Percentiles rank a stretch among this genome's conserved stretches.
phyloP scores from a whole-genome alignment of 2,329 filamentous ascomycete genomes.

The Aureobasidium sp. region DNA sequence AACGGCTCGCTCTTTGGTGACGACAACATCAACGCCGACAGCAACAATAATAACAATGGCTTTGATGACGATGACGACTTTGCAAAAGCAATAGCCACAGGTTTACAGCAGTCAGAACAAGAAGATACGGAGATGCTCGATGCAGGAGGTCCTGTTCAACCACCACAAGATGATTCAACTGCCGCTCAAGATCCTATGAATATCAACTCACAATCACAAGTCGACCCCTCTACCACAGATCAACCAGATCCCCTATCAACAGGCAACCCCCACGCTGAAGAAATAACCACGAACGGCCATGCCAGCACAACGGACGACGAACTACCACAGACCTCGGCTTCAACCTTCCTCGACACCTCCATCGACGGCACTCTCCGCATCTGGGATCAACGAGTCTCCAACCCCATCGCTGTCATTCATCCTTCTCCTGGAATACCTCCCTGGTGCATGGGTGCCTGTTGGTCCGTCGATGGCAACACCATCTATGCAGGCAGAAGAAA shows the following conservation, averaged over 20 bases:
- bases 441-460: slow-evolving; percentile 97
- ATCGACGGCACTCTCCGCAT: slow-evolving; percentile 84
- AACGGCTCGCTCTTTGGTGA: slow-evolving; percentile 74
- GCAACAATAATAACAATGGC: slow-evolving; percentile 37
- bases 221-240: slow-evolving; percentile 9
- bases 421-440: slow-evolving; percentile 71
- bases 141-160: slow-evolving; percentile 33
- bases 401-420: slow-evolving; percentile 70
- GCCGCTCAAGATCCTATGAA: neutral
- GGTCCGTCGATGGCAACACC: slow-evolving; percentile 90
- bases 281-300: slow-evolving; percentile 20
- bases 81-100: slow-evolving; percentile 58
- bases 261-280: slow-evolving; percentile 45
- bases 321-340: slow-evolving; percentile 51
- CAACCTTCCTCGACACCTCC: slow-evolving; percentile 78
- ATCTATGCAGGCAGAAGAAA: slow-evolving; percentile 91
- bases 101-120: slow-evolving; percentile 31
- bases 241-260: slow-evolving; percentile 24
- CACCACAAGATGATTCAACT: slow-evolving; percentile 22
- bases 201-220: slow-evolving; percentile 1
- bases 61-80: slow-evolving; percentile 75
- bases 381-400: slow-evolving; percentile 75
- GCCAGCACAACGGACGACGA: slow-evolving; percentile 24
- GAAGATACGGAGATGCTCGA: slow-evolving; percentile 38
- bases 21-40: slow-evolving; percentile 46